phyloP scores from a whole-genome alignment of 257 asterid species.

The Anisodus acutangulus region DNA sequence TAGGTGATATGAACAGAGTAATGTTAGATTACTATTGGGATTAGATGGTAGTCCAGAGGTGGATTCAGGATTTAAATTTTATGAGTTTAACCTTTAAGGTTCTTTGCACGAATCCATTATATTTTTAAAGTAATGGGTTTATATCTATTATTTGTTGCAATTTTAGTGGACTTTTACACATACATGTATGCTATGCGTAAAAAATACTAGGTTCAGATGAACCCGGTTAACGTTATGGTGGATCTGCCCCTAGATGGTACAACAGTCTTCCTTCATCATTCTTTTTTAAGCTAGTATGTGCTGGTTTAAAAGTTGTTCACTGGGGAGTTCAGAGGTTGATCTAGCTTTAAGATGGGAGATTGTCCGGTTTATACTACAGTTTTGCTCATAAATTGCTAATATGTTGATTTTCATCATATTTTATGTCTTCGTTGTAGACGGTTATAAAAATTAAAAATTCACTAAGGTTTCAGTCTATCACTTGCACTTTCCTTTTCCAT shows the following conservation, averaged over 20 bases:
- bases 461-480: neutral
- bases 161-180: too few relatives aligned
- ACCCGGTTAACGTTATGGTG: too few relatives aligned
- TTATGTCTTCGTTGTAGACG: neutral
- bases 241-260: neutral
- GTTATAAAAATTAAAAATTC: neutral
- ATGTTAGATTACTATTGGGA: neutral
- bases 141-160: too few relatives aligned
- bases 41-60: neutral
- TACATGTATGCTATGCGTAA: too few relatives aligned
- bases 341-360: neutral
- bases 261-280: neutral
- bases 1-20: neutral
- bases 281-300: neutral
- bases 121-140: too few relatives aligned
- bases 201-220: too few relatives aligned
- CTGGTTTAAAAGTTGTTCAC: neutral
- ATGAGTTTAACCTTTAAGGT: too few relatives aligned
- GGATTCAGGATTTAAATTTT: too few relatives aligned
- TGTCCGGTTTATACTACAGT: neutral
- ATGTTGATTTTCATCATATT: neutral
- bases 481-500: slow-evolving; percentile 4
- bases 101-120: too few relatives aligned
- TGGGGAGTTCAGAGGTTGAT: neutral
- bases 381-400: neutral